Conservation (phyloP, 2,329 filamentous ascomycete species). For the Colletotrichum endophyticum region DNA sequence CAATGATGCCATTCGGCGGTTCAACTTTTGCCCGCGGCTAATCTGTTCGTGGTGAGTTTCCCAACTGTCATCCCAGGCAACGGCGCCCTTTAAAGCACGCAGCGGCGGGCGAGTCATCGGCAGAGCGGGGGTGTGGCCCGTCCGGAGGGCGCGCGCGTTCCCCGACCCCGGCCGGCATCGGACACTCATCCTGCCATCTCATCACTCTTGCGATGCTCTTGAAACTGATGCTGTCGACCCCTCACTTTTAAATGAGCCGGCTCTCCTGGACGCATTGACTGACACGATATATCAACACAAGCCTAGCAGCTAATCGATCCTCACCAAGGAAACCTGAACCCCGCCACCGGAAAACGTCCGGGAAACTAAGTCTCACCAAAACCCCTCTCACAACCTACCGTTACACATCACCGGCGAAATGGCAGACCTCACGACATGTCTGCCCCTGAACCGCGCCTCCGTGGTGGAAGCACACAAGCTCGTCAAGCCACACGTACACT, state of each 20-base stretch:
- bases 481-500: slow-evolving; percentile 79
- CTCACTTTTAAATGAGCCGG: not conserved
- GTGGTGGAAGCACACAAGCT: slow-evolving; percentile 74
- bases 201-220: not conserved
- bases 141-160: not conserved
- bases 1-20: not conserved
- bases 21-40: not conserved
- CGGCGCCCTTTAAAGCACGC: not conserved
- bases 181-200: not conserved
- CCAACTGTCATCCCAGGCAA: not conserved
- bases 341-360: not conserved
- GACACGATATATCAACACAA: not conserved
- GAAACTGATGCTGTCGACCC: not conserved
- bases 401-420: slow-evolving; percentile 34
- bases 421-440: slow-evolving; percentile 59
- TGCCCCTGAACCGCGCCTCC: slow-evolving; percentile 74
- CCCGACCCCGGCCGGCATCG: not conserved
- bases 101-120: not conserved
- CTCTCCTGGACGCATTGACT: accelerated
- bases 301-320: not conserved
- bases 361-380: not conserved
- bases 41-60: not conserved
- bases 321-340: not conserved
- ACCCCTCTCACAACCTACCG: not conserved
- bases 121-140: not conserved